Conservation (phyloP, 2,329 filamentous ascomycete species). For the Scleromitrula shiraiana region DNA sequence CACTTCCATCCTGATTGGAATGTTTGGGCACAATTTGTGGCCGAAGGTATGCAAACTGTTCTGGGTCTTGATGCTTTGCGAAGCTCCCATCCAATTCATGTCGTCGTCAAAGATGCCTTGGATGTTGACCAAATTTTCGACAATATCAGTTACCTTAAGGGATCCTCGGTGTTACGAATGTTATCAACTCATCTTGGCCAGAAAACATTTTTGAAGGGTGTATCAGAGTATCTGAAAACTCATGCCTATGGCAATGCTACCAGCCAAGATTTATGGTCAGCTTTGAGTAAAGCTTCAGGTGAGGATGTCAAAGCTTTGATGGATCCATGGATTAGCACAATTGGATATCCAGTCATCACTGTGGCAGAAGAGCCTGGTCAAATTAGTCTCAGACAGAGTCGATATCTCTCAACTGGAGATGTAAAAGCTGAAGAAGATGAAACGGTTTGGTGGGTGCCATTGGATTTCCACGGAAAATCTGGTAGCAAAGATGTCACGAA, state of each 20-base stretch:
- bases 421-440: conserved; percentile 84
- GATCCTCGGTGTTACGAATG: conserved; percentile 95
- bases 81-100: conserved; percentile 91
- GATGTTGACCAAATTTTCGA: conserved; percentile 99
- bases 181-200: conserved; percentile 81
- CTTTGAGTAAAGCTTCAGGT: conserved; percentile 78
- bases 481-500: conserved; percentile 54
- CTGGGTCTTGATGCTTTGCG: conserved; percentile 85
- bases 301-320: conserved; percentile 82
- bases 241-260: conserved; percentile 87
- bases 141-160: conserved; percentile 92
- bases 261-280: conserved; percentile 84
- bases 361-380: conserved; percentile 76
- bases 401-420: conserved; percentile 88
- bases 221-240: conserved; percentile 79
- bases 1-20: conserved; percentile 95
- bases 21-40: conserved; percentile 95
- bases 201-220: conserved; percentile 82
- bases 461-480: conserved; percentile 72
- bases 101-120: conserved; percentile 84
- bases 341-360: conserved; percentile 86
- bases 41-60: conserved; percentile 87
- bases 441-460: conserved; percentile 92
- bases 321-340: conserved; percentile 91
- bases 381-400: conserved; percentile 73